Conservation (phyloP, 768 basidiomycete genomes). For the Suillus luteus region DNA sequence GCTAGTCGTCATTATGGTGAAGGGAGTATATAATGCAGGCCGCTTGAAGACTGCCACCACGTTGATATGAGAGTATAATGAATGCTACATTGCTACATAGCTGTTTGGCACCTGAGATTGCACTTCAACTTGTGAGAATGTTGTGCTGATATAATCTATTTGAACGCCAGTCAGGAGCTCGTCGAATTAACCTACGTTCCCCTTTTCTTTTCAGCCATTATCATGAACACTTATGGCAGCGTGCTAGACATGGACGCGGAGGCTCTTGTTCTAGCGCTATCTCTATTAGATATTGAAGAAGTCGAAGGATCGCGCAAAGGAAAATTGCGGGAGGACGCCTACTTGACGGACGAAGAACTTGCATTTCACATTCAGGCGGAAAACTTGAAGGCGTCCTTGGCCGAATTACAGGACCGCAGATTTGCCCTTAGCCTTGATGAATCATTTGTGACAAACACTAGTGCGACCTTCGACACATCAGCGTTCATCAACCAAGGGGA, state of each 20-base stretch:
- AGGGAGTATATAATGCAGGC: background rate
- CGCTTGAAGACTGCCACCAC: background rate
- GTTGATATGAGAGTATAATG: background rate
- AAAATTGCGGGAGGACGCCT: conserved; percentile 32
- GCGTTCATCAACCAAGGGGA: conserved; percentile 39
- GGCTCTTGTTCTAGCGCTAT: conserved; percentile 42
- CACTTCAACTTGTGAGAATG: background rate
- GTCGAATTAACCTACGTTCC: background rate
- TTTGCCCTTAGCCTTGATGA: conserved; percentile 45
- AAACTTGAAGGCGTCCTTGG: conserved; percentile 34
- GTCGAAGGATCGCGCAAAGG: conserved; percentile 40
- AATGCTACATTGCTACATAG: background rate
- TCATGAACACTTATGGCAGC: background rate
- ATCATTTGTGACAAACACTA: conserved; percentile 23
- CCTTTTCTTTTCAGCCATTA: conserved; percentile 7
- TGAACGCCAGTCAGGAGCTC: background rate
- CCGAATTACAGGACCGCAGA: conserved; percentile 36
- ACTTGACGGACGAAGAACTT: conserved; percentile 44
- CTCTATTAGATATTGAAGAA: conserved; percentile 43
- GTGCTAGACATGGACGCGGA: conserved; percentile 38
- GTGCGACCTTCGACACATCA: conserved; percentile 32
- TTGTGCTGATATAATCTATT: background rate
- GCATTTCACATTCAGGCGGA: conserved; percentile 46
- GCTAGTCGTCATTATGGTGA: background rate
- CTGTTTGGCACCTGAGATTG: background rate